Percentiles rank a stretch among this genome's conserved stretches.
These are phyloP conservation scores for Takakia lepidozioides DNA, from an alignment of 225 moss, liverwort and hornwort species.

Conservation along the genomic window DNA sequence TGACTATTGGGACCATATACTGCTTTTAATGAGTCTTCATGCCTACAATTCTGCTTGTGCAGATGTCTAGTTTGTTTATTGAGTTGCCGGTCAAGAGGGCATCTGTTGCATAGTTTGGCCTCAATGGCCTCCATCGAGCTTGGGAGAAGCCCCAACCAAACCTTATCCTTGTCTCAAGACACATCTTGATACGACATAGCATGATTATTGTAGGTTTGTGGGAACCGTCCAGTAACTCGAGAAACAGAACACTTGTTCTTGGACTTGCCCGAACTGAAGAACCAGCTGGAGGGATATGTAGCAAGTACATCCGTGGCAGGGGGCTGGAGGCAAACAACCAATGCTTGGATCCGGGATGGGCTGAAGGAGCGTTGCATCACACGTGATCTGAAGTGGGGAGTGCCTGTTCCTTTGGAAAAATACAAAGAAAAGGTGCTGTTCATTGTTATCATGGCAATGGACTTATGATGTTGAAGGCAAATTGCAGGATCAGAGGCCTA, in stretches of 20 bases:
- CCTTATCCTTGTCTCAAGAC: too few relatives aligned
- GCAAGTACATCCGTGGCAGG: conserved; percentile 49
- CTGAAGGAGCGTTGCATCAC: conserved; percentile 81
- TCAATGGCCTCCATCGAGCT: background rate
- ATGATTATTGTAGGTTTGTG: conserved; percentile 33
- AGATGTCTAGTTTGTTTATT: too few relatives aligned
- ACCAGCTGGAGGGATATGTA: conserved; percentile 60
- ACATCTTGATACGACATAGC: too few relatives aligned
- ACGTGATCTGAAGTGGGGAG: conserved; percentile 92
- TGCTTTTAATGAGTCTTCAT: too few relatives aligned
- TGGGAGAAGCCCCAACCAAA: too few relatives aligned
- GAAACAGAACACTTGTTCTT: conserved; percentile 75
- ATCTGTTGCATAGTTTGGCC: too few relatives aligned
- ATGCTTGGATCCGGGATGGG: conserved; percentile 88
- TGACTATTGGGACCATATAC: too few relatives aligned
- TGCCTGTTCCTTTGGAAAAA: conserved; percentile 79
- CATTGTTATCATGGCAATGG: too few relatives aligned
- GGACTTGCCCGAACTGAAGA: conserved; percentile 64
- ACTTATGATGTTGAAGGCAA: too few relatives aligned
- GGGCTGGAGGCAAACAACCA: conserved; percentile 88
- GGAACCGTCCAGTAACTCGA: conserved; percentile 56
- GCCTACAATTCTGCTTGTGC: too few relatives aligned
- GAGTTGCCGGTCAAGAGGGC: too few relatives aligned
- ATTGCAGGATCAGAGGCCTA: too few relatives aligned
- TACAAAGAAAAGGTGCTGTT: conserved; percentile 89